Base-by-base conservation (phyloP, 257 asterid species). In the Solanum sitiens region DNA sequence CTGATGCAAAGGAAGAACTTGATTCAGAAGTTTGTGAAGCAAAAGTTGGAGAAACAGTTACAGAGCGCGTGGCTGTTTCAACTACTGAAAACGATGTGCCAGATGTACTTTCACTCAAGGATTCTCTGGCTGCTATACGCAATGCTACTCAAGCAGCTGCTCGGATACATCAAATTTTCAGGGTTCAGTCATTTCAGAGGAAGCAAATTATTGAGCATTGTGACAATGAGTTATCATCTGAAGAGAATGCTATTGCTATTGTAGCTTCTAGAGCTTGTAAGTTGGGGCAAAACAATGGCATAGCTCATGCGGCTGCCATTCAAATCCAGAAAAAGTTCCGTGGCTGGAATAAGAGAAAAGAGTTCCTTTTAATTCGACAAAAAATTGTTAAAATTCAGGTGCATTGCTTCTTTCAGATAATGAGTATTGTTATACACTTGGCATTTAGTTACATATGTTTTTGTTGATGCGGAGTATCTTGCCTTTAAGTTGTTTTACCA, bases 141-240 rank as follows among this genome's bases (percentile, higher is more conserved):
- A 96, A 96, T 93, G 99, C 99, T 87, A 92, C 97, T 86, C 99
- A 95, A 89, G 98, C 99, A 75, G 98, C 98, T 77, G 96, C 98
- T 83, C 98, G 97, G 50, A 96, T 96, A 88, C 98, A 96, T 87
- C 98, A 96, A 88, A 93, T 95, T 83, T 95, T 90, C 89, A 93
- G 99, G 86, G 76, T 95, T 89, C 98, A 94, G 90, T 96, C 99
- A 7, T 96, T 96, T 89, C 98, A 94, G 90, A 93, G 98, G 92
- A 96, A 93, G 91, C 93, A 94, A 90, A 87, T 94, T 73, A 84
- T 32, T 32, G 96, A 89, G 87, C 91, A 89, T 87, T 91, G 86
- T 25, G 86, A 91, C 76, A 92, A 89, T 87, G 95, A 88, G 21
- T 67, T 91, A 67, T 89, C 87, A 86, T 89, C 87, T 87, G 96